Evolutionary conservation across 257 asterid genomes (phyloP), one percentile per base, ranked within the genome.

Genomic region (Scutellaria barbata): DNA sequence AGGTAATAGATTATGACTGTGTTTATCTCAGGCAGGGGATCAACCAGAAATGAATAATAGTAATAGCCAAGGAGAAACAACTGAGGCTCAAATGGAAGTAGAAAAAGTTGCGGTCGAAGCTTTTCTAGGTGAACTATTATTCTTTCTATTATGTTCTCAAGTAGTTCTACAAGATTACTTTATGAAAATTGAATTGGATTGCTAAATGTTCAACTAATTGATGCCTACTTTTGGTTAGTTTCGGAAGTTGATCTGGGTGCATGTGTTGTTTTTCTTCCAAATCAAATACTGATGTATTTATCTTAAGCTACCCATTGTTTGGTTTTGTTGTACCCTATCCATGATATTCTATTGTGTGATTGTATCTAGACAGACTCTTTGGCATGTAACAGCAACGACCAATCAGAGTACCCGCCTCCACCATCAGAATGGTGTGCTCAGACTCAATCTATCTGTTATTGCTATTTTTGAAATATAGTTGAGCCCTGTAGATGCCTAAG

Each of bases 371-470:
- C 88, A 92, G 95, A 80, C 64, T 74, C 77, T 55, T 48, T 80
- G 59, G 85, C 68, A 45, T 73, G 80, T 51, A 50, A 73, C 52
- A 30, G 66, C 74, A 73, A 46, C 71, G 75, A 79, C 68, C 80
- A 74, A 71, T 78, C 86, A 10, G 88, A 85, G 76, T 83, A 75
- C 71, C 92, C 86, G 5, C 90, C 92, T 64, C 98, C 93, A 43
- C 88, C 99, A 55, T 94, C 99, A n/a, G 96, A 94, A 84, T 94
- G 99, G 97, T 93, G 45, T 37, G 87, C 66, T 55, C 47, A 69
- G 47, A 50, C 74, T 76, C 56, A 8, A 18, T 79, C 59, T 56
- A 16, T 47, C 33, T 76, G 41, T 72, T 47, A 13, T 74, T 56
- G 6, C 50, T 72, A 58, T 35, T 52, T 25, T 73, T 69, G 53